Percentiles rank a stretch among this genome's conserved stretches.
Conservation (phyloP, 495 filamentous ascomycete genomes). For the Lasiosphaeriaceae sp. region DNA sequence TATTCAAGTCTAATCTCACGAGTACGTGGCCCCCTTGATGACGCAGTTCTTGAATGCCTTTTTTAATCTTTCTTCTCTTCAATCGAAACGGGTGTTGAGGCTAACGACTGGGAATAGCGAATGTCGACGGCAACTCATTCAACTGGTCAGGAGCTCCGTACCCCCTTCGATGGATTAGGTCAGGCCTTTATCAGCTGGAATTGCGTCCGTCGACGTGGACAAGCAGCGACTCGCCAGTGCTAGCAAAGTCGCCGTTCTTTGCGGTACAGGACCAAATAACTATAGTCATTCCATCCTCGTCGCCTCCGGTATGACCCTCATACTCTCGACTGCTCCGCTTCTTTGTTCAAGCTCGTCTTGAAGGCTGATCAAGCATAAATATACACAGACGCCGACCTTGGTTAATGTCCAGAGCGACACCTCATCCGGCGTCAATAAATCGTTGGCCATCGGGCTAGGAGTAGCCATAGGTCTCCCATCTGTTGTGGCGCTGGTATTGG, state of each 20-base stretch:
- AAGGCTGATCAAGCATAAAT: background rate
- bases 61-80: background rate
- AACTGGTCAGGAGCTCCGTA: constrained; percentile 34
- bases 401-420: constrained; percentile 1
- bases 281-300: background rate
- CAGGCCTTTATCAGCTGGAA: constrained; percentile 38
- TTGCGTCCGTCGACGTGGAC: constrained; percentile 21
- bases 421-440: constrained; percentile 11
- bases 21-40: constrained; percentile 17
- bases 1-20: constrained; percentile 29
- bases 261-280: constrained; percentile 4
- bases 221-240: constrained; percentile 9
- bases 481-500: constrained; percentile 9
- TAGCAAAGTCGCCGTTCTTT: constrained; percentile 26
- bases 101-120: constrained; percentile 22
- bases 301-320: background rate
- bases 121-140: constrained; percentile 27
- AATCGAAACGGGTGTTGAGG: background rate
- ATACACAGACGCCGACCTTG: background rate
- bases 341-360: background rate
- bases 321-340: background rate
- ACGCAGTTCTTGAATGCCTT: background rate
- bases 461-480: constrained; percentile 26
- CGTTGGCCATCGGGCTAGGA: constrained; percentile 25
- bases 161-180: constrained; percentile 32